Evolutionary conservation across 805 yeast species (phyloP).

Genomic region (Hanseniaspora occidentalis): DNA sequence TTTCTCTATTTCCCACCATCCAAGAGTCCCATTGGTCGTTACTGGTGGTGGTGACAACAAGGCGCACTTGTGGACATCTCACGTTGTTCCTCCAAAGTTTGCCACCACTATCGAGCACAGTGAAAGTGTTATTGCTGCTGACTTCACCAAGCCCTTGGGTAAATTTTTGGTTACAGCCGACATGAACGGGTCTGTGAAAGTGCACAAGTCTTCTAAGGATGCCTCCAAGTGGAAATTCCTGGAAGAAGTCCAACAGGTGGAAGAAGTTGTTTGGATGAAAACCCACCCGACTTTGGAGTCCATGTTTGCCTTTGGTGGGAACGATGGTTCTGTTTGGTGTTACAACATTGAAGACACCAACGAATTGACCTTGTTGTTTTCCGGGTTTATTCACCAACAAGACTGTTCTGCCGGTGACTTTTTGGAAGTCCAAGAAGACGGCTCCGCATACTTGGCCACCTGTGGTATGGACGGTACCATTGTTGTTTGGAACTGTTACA

Average conservation of each 20-base stretch:
- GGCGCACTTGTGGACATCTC: slow-evolving; percentile 88
- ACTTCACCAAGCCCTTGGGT: slow-evolving; percentile 67
- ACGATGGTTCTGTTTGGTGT: slow-evolving; percentile 91
- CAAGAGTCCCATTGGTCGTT: slow-evolving; percentile 71
- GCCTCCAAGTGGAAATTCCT: slow-evolving; percentile 74
- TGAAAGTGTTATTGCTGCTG: slow-evolving; percentile 79
- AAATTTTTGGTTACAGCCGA: slow-evolving; percentile 77
- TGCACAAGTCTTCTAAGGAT: slow-evolving; percentile 57
- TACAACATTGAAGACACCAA: slow-evolving; percentile 55
- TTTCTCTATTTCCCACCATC: slow-evolving; percentile 73
- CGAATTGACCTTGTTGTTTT: slow-evolving; percentile 55
- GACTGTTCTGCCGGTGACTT: slow-evolving; percentile 77
- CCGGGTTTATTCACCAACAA: slow-evolving; percentile 67
- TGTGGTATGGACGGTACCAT: slow-evolving; percentile 77
- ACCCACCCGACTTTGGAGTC: slow-evolving; percentile 63
- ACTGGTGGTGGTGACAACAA: slow-evolving; percentile 92
- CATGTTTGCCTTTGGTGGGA: slow-evolving; percentile 83
- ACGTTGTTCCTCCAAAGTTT: slow-evolving; percentile 68
- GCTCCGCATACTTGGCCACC: slow-evolving; percentile 54
- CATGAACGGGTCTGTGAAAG: slow-evolving; percentile 79
- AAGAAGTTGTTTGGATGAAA: slow-evolving; percentile 75
- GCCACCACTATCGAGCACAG: slow-evolving; percentile 76
- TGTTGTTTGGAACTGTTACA: slow-evolving; percentile 82
- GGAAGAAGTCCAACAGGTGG: slow-evolving; percentile 72
- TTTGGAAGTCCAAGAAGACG: slow-evolving; percentile 42